Evolutionary conservation across 352 stramenopile genomes (phyloP).

Genomic region (Globisporangium abappressorium): DNA sequence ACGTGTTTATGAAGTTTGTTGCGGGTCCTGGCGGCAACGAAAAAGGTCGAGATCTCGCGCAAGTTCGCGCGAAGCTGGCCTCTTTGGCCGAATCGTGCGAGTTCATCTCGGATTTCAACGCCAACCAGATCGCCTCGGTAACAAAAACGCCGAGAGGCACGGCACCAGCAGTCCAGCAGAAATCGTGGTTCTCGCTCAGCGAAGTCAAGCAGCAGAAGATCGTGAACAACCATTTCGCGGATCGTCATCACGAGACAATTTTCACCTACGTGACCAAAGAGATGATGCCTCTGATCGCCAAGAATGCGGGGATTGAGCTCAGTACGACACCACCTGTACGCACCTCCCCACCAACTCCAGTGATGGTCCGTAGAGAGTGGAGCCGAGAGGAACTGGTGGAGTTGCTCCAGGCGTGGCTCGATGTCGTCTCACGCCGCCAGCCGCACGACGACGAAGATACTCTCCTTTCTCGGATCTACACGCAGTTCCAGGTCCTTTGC

Average conservation of each 20-base stretch:
- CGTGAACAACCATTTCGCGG: not conserved
- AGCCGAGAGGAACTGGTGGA: not conserved
- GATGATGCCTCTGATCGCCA: not conserved
- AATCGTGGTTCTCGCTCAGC: not conserved
- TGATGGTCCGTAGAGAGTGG: not conserved
- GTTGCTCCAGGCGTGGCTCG: not conserved
- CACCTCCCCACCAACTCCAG: not conserved
- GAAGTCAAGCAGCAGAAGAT: not conserved
- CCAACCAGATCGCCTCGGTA: not conserved
- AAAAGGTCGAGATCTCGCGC: not conserved
- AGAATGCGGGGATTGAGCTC: not conserved
- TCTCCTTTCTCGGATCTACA: not conserved
- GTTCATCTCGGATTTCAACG: not conserved
- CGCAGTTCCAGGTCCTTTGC: not conserved
- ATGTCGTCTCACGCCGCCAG: not conserved
- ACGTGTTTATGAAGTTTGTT: not conserved
- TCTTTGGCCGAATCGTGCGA: not conserved
- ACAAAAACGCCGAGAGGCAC: not conserved
- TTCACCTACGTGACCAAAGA: slow-evolving; percentile 2
- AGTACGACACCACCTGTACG: not conserved
- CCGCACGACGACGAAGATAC: not conserved
- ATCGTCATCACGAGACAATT: not conserved
- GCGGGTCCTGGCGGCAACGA: not conserved
- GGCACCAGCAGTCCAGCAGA: not conserved
- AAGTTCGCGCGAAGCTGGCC: not conserved